Conservation (phyloP, 208 protist genomes). For the Tetramitus jugosus region DNA sequence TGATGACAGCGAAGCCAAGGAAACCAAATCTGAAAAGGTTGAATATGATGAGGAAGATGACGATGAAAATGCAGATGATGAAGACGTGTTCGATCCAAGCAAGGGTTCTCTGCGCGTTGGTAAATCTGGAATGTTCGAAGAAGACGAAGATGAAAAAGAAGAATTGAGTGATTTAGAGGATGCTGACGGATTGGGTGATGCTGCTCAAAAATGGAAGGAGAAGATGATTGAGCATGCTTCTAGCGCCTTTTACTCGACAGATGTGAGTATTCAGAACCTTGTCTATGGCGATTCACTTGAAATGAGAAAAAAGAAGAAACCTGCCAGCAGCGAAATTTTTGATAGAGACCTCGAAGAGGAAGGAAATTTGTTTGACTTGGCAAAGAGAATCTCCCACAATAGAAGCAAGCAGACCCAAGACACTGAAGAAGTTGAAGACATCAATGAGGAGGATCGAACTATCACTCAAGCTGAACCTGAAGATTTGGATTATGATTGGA, state of each 20-base stretch:
- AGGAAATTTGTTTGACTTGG: conserved; percentile 32
- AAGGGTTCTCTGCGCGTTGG: neutral
- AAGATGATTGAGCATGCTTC: conserved; percentile 23
- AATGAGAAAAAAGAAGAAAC: too few species aligned
- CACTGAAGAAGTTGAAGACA: neutral
- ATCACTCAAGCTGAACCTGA: conserved; percentile 4
- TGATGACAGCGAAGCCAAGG: conserved; percentile 23
- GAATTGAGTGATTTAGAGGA: conserved; percentile 5
- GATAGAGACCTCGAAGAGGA: conserved; percentile 33
- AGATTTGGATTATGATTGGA: conserved; percentile 29
- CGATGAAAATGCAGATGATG: conserved; percentile 38
- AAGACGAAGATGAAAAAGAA: conserved; percentile 41
- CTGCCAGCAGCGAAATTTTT: conserved; percentile 20
- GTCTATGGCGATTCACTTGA: conserved; percentile 40
- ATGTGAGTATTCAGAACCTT: neutral
- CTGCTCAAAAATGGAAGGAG: conserved; percentile 35
- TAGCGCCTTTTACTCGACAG: neutral
- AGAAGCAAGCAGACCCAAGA: too few species aligned
- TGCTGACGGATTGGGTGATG: neutral
- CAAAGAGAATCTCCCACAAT: too few species aligned
- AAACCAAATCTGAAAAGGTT: conserved; percentile 27
- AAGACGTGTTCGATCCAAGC: neutral
- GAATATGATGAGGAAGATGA: conserved; percentile 50
- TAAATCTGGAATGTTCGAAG: conserved; percentile 29
- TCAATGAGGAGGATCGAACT: conserved; percentile 36